Evolutionary conservation across 345 rosid genomes (phyloP).

Genomic region (Citrus reticulata): DNA sequence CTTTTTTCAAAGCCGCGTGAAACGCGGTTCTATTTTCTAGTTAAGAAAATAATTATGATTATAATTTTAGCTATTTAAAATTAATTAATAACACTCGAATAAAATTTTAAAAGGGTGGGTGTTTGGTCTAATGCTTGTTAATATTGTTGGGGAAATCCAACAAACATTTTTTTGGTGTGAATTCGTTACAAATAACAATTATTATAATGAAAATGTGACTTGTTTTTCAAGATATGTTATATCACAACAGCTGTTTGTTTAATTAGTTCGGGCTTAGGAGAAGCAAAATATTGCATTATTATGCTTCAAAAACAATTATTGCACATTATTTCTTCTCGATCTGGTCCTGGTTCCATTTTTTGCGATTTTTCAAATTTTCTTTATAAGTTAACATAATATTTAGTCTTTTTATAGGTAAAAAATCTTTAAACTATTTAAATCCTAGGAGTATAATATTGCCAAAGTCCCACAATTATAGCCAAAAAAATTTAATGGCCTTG

Average conservation of each 20-base stretch:
- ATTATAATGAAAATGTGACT: not conserved
- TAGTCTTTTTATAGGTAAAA: no score
- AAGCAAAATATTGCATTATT: not conserved
- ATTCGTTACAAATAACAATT: not conserved
- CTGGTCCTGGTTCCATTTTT: not conserved
- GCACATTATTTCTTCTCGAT: not conserved
- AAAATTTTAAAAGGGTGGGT: not conserved
- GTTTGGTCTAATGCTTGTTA: not conserved
- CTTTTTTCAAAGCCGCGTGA: no score
- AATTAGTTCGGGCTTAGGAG: not conserved
- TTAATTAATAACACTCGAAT: not conserved
- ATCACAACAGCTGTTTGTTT: slow-evolving; percentile 5
- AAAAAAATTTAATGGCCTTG: not conserved
- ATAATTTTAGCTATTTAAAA: no score
- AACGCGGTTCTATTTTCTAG: no score
- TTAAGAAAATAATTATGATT: not conserved
- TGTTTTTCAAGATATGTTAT: not conserved
- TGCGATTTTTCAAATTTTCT: not conserved
- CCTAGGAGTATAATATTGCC: no score
- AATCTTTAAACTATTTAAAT: no score
- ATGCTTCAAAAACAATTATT: slow-evolving; percentile 2
- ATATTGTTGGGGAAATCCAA: not conserved
- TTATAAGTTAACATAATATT: no score
- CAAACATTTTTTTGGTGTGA: not conserved
- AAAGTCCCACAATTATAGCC: not conserved